These are phyloP conservation scores for Fonsecaea multimorphosa DNA, from an alignment of 2,329 filamentous ascomycete genomes.

Conservation along the genomic window DNA sequence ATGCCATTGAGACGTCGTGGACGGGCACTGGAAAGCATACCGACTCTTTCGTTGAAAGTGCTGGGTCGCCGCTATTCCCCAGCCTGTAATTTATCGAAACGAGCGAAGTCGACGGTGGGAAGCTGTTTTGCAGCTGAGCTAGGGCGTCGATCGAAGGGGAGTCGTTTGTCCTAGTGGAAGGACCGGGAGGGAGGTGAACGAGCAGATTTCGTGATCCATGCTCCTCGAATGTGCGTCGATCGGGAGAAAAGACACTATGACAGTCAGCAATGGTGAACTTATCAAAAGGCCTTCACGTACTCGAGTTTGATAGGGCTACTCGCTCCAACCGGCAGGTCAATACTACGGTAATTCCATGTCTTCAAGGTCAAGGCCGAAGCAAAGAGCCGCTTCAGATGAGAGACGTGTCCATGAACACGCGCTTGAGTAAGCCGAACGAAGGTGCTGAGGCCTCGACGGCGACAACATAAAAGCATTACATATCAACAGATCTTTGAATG, in stretches of 20 bases:
- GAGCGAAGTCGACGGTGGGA: constrained; percentile 46
- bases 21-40: constrained; percentile 40
- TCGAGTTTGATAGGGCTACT: constrained; percentile 25
- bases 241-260: constrained; percentile 7
- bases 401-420: background rate
- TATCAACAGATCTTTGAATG: constrained; percentile 1
- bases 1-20: constrained; percentile 41
- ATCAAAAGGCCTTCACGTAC: constrained; percentile 15
- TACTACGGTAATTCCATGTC: constrained; percentile 12
- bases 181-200: constrained; percentile 48
- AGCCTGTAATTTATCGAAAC: constrained; percentile 52
- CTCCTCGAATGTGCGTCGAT: too few species aligned
- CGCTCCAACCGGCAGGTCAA: constrained; percentile 28
- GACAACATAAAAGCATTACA: constrained; percentile 16
- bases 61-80: constrained; percentile 30
- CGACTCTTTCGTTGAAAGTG: background rate
- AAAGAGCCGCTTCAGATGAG: background rate
- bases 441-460: constrained; percentile 9
- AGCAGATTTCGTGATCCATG: constrained; percentile 42
- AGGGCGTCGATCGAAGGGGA: background rate
- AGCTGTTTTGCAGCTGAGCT: constrained; percentile 39
- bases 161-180: constrained; percentile 37
- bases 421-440: background rate
- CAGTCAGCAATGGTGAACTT: background rate
- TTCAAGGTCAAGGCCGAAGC: background rate